A percentile compares a stretch with the other conserved stretches of the same genome.
phyloP scores from a whole-genome alignment of 305 asterid genomes.

The Coffea humblotiana region DNA sequence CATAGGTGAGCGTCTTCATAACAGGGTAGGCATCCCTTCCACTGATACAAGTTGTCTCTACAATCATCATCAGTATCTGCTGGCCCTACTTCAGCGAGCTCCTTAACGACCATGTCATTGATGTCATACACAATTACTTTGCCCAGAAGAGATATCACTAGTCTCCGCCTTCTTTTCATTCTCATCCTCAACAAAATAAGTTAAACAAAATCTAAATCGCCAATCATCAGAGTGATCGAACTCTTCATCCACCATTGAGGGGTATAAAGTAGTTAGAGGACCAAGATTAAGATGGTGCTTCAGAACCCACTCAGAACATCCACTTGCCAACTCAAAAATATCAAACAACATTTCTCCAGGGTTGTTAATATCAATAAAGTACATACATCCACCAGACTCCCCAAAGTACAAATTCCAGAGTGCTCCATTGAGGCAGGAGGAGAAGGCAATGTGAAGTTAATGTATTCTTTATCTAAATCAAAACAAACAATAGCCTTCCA shows the following conservation, averaged over 20 bases:
- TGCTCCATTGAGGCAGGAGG: neutral
- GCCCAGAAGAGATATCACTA: too few relatives aligned
- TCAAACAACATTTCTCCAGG: neutral
- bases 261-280: constrained; percentile 3
- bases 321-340: constrained; percentile 13
- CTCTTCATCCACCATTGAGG: neutral
- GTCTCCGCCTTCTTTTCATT: too few relatives aligned
- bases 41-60: too few relatives aligned
- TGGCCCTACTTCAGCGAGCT: too few relatives aligned
- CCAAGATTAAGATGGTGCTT: constrained; percentile 10
- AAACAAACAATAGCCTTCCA: neutral
- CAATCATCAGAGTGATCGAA: too few relatives aligned
- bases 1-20: too few relatives aligned
- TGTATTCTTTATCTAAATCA: neutral
- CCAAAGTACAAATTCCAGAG: constrained; percentile 11
- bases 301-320: constrained; percentile 15
- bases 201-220: too few relatives aligned
- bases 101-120: too few relatives aligned
- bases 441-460: neutral
- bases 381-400: constrained; percentile 5
- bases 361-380: constrained; percentile 5
- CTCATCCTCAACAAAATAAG: too few relatives aligned
- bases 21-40: too few relatives aligned
- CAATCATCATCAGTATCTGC: too few relatives aligned
- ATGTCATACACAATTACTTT: too few relatives aligned